phyloP scores from a whole-genome alignment of 441 rosid genomes.

The Raphanus hybrid region DNA sequence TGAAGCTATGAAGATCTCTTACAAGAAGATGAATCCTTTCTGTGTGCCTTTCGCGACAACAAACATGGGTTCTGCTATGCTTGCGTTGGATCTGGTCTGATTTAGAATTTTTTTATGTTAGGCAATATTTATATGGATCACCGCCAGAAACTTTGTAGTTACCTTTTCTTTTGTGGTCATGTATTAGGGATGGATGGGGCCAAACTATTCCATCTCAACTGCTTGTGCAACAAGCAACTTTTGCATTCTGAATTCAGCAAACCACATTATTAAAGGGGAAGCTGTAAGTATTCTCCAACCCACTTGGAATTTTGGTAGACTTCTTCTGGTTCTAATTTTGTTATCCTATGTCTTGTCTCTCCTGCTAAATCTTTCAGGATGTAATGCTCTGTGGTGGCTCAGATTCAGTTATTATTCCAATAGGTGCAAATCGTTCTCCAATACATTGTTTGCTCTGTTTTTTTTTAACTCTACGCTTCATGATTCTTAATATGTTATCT shows the following conservation, averaged over 20 bases:
- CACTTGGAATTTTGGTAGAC: too few species aligned
- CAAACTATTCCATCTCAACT: slow-evolving; percentile 93
- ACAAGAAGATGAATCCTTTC: slow-evolving; percentile 94
- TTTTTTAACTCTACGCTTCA: not conserved
- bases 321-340: not conserved
- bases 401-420: slow-evolving; percentile 89
- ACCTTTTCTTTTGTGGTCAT: slow-evolving; percentile 19
- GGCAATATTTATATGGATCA: slow-evolving; percentile 23
- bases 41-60: slow-evolving; percentile 96
- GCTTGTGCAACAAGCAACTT: slow-evolving; percentile 98
- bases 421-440: too few species aligned
- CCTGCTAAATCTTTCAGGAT: slow-evolving; percentile 57
- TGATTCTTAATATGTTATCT: slow-evolving; percentile 8
- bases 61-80: slow-evolving; percentile 99
- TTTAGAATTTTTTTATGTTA: not conserved
- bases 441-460: too few species aligned
- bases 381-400: slow-evolving; percentile 99
- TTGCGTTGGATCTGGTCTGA: slow-evolving; percentile 91
- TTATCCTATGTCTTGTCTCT: slow-evolving; percentile 30
- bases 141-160: slow-evolving; percentile 23
- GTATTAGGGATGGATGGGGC: slow-evolving; percentile 98
- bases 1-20: slow-evolving; percentile 87
- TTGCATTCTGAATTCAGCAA: slow-evolving; percentile 90
- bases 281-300: slow-evolving; percentile 69
- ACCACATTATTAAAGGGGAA: slow-evolving; percentile 92